Evolutionary conservation across 495 filamentous ascomycete genomes (phyloP), one percentile per base, ranked within the genome.

Genomic region (Xylaria telfairii): DNA sequence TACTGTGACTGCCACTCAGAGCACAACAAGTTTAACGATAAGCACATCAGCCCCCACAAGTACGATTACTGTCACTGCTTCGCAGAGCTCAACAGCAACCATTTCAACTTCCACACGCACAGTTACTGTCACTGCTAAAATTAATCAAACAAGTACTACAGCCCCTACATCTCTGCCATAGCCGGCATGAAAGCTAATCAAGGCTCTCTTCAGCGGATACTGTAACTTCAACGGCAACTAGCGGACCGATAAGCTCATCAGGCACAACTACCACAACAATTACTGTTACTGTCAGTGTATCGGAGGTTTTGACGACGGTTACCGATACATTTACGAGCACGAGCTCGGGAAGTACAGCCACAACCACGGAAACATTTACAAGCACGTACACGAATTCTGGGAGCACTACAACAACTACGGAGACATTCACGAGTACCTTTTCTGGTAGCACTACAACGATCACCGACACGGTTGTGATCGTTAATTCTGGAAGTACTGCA

Each of bases 361-460:
- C 71, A 6, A 17, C 56, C 10, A 73, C 71, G 1, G 62, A 13
- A 15, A 75, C 73, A 8, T 54, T 57, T 56, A 72, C 73, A 24
- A 41, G 19, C 10, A 62, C n/a, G 3, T 3, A 37, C 8, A 37
- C 8, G 4, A 37, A 4, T 37, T 37, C 34, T 37, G 34, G 34
- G 34, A 37, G 34, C 34, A 37, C 34, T 8, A 4, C 34, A 8
- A 37, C 34, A 37, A 42, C 17, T 30, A 44, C 15, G 3, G 9
- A 3, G 9, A 65, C 47, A 10, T 60, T 65, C 4, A 69, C 60
- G 1, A 49, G 44, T 4, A 68, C 64, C 3, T 19, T 4, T 9
- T 19, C 42, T n/a, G 37, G 51, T 7, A 65, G 37, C 34, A 63
- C 15, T 37, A 5, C 39, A 2, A 49, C 39, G 13, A 30, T 64